phyloP scores from a whole-genome alignment of 352 stramenopile genomes.

The Phytophthora sp. region DNA sequence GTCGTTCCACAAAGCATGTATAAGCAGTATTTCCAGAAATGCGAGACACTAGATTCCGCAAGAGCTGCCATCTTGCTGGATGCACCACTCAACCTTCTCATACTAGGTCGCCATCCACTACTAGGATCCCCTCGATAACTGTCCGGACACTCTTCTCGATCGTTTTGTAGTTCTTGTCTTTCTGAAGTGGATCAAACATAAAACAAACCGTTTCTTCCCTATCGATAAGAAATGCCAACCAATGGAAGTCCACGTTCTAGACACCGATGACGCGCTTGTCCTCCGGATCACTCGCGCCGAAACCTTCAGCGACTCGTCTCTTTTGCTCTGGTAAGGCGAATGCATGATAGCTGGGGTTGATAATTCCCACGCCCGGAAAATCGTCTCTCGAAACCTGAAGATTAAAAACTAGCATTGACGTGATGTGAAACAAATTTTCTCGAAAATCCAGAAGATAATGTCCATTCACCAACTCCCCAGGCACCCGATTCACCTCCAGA shows the following conservation, averaged over 20 bases:
- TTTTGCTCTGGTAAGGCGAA: neutral
- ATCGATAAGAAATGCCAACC: neutral
- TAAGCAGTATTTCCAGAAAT: conserved; percentile 1
- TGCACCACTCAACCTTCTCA: conserved; percentile 4
- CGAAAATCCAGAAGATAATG: neutral
- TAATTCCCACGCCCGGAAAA: neutral
- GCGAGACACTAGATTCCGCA: conserved; percentile 15
- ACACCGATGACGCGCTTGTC: neutral
- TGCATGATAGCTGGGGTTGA: neutral
- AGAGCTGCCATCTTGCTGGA: conserved; percentile 12
- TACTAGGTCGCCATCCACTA: neutral
- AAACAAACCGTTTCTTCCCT: neutral
- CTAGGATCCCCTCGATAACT: neutral
- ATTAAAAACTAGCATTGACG: neutral
- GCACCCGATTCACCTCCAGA: too few species aligned
- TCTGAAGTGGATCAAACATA: conserved; percentile 1
- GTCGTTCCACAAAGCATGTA: neutral
- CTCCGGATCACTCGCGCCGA: neutral
- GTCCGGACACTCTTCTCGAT: conserved; percentile 6
- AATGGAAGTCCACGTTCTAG: neutral
- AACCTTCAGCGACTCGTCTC: neutral
- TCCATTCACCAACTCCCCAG: neutral
- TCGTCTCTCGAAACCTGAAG: neutral
- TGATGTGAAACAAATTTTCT: neutral
- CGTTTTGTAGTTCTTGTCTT: neutral